Conservation (phyloP, 2,329 filamentous ascomycete species). For the Ascochyta koolunga region DNA sequence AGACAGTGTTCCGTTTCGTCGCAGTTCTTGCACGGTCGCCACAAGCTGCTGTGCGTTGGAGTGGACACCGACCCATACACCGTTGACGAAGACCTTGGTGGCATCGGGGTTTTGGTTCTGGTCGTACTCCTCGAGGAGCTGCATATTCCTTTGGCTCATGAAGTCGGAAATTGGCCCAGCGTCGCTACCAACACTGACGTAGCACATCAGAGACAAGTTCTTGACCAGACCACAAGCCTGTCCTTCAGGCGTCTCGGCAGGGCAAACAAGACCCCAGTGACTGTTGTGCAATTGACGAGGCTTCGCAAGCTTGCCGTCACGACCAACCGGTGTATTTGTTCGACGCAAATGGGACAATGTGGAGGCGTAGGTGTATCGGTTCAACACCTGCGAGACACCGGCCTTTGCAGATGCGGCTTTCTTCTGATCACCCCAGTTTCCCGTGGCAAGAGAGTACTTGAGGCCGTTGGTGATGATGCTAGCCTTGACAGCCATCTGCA, state of each 20-base stretch:
- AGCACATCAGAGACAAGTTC: conserved; percentile 97
- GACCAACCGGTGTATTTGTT: conserved; percentile 96
- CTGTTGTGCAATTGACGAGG: conserved; percentile 98
- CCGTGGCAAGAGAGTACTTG: conserved; percentile 95
- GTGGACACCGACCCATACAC: conserved; percentile 96
- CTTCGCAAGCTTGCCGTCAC: conserved; percentile 98
- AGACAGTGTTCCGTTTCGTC: conserved; percentile 81
- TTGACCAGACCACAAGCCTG: conserved; percentile 98
- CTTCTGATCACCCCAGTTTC: conserved; percentile 99
- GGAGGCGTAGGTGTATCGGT: conserved; percentile 96
- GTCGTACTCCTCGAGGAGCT: conserved; percentile 89
- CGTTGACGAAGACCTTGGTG: conserved; percentile 98
- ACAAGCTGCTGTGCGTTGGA: conserved; percentile 87
- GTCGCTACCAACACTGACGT: conserved; percentile 92
- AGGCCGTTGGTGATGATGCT: conserved; percentile 90
- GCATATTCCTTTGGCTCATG: conserved; percentile 95
- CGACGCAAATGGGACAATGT: conserved; percentile 95
- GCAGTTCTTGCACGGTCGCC: conserved; percentile 75
- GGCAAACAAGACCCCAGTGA: conserved; percentile 97
- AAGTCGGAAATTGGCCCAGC: conserved; percentile 91
- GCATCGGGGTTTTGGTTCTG: conserved; percentile 75
- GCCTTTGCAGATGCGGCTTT: conserved; percentile 94
- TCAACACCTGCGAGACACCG: conserved; percentile 96
- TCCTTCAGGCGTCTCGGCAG: conserved; percentile 95
- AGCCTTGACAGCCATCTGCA: conserved; percentile 88